Evolutionary conservation across 2,329 filamentous ascomycete species (phyloP).

Genomic region (Sphaerulina vaccinii): DNA sequence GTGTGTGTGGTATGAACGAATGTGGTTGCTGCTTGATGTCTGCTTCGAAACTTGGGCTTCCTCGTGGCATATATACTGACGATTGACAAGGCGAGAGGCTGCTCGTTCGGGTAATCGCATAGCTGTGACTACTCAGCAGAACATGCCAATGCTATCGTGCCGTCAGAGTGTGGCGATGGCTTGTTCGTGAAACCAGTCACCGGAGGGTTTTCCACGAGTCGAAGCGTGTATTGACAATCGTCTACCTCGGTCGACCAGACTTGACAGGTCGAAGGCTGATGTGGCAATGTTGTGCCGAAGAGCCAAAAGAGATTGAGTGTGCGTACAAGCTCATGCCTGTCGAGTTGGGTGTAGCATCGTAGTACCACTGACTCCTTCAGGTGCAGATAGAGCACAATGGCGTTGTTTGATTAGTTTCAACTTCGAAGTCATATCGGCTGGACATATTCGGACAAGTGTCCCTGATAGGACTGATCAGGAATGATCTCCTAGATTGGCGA

Average conservation of each 20-base stretch:
- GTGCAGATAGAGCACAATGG: too few relatives aligned
- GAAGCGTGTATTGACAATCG: background rate
- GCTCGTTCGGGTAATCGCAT: background rate
- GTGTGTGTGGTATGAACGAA: conserved; percentile 2
- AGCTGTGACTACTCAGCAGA: background rate
- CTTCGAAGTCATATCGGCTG: background rate
- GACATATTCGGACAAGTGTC: background rate
- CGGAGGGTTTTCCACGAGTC: background rate
- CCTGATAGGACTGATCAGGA: background rate
- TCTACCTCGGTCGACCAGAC: background rate
- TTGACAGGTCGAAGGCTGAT: background rate
- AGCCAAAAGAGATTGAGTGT: background rate
- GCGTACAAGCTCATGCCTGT: background rate
- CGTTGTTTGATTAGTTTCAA: background rate
- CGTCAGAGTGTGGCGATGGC: background rate
- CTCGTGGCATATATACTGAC: conserved; percentile 1
- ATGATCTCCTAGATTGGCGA: background rate
- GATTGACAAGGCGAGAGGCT: background rate
- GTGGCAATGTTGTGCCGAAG: background rate
- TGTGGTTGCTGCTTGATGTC: conserved; percentile 1
- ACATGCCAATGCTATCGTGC: background rate
- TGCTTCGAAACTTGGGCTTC: background rate
- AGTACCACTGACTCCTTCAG: background rate
- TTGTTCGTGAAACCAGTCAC: background rate
- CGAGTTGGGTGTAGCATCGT: background rate